These are phyloP conservation scores for Alternaria viburni DNA, from an alignment of 2,329 filamentous ascomycete species.

Conservation along the genomic window DNA sequence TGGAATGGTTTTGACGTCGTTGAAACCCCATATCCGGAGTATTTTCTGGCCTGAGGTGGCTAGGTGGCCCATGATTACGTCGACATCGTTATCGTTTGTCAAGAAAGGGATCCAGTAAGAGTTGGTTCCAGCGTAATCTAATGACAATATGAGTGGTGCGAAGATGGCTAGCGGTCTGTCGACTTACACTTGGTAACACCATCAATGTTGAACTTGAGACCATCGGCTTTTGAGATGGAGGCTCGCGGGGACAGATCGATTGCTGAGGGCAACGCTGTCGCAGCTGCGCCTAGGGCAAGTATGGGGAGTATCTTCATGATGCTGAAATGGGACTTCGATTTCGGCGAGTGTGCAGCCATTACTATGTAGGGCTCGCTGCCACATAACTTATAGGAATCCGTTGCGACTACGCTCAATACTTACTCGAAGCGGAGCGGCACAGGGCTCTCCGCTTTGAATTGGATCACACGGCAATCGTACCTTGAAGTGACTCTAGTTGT, in stretches of 20 bases:
- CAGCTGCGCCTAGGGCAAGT: constrained; percentile 26
- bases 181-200: constrained; percentile 40
- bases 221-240: constrained; percentile 33
- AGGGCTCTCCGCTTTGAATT: constrained; percentile 14
- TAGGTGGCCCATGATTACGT: constrained; percentile 57
- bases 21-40: constrained; percentile 68
- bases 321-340: neutral
- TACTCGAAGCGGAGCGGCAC: constrained; percentile 1
- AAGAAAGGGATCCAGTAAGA: constrained; percentile 63
- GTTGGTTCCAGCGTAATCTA: constrained; percentile 61
- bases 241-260: constrained; percentile 20
- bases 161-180: neutral
- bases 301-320: constrained; percentile 33
- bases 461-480: constrained; percentile 2
- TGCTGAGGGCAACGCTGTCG: constrained; percentile 26
- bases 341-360: neutral
- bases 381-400: neutral
- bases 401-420: neutral
- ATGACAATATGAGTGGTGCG: neutral
- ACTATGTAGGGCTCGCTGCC: neutral
- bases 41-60: constrained; percentile 61
- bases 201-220: constrained; percentile 45
- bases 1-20: constrained; percentile 59
- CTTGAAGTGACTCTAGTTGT: constrained; percentile 7
- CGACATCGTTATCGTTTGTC: constrained; percentile 62